Percentiles rank a stretch among this genome's conserved stretches.
Conservation (phyloP, 805 yeast species). For the Diddensiella santjacobensis region DNA sequence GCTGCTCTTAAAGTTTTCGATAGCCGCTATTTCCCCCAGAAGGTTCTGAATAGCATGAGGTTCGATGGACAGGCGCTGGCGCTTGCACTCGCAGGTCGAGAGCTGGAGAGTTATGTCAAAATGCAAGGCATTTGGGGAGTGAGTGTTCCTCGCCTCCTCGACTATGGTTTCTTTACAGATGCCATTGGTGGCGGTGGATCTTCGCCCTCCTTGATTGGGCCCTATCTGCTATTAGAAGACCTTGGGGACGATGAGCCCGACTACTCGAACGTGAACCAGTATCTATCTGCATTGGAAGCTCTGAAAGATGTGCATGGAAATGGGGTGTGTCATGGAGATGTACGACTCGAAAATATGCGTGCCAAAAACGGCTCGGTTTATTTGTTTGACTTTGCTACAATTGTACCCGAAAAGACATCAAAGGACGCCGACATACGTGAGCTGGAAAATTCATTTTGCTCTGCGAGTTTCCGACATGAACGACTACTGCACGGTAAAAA, state of each 20-base stretch:
- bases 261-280: too few species aligned
- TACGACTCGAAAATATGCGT: background rate
- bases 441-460: background rate
- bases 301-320: background rate
- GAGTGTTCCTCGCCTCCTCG: background rate
- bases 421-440: background rate
- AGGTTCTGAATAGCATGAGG: too few species aligned
- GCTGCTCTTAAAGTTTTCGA: too few species aligned
- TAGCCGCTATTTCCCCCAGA: too few species aligned
- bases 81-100: too few species aligned
- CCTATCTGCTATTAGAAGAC: background rate
- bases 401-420: background rate
- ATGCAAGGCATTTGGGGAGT: background rate
- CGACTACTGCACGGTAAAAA: background rate
- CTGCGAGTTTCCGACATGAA: background rate
- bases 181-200: background rate
- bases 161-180: background rate
- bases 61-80: too few species aligned
- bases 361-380: background rate
- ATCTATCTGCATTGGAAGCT: background rate
- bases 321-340: background rate
- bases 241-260: too few species aligned
- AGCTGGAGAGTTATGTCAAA: background rate
- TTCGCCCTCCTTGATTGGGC: background rate
- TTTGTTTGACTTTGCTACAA: background rate